A percentile compares a stretch with the other conserved stretches of the same genome.
Evolutionary conservation across 2,329 filamentous ascomycete species (phyloP).

Genomic region (Aspergillus cejpii): DNA sequence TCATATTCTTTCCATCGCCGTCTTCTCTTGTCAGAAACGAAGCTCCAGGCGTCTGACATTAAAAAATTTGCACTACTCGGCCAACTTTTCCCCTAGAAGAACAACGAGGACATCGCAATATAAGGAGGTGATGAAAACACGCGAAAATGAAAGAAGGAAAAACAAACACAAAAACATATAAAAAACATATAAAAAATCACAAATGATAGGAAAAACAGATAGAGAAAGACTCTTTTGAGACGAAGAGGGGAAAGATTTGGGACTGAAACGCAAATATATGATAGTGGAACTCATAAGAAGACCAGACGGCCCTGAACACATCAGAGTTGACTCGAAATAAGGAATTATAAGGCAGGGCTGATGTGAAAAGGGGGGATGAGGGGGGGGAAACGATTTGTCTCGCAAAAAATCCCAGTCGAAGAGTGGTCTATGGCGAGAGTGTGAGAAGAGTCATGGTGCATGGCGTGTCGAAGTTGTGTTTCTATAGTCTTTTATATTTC

Average conservation of each 20-base stretch:
- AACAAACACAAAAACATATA: conserved; percentile 6
- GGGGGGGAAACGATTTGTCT: conserved; percentile 26
- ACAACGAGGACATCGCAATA: too few species aligned
- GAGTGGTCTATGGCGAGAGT: conserved; percentile 8
- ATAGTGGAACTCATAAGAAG: not conserved
- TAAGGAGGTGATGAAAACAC: not conserved
- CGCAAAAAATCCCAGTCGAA: conserved; percentile 8
- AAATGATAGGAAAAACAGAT: conserved; percentile 1
- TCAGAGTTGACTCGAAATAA: not conserved
- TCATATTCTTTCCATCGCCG: not conserved
- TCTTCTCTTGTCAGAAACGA: not conserved
- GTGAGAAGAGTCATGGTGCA: conserved; percentile 6
- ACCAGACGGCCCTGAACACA: not conserved
- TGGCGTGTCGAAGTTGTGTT: not conserved
- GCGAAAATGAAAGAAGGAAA: too few species aligned
- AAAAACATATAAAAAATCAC: too few species aligned
- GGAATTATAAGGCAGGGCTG: not conserved
- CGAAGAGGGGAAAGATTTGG: not conserved
- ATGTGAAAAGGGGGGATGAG: conserved; percentile 10
- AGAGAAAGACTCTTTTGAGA: not conserved
- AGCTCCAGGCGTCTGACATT: not conserved
- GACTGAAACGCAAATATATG: not conserved
- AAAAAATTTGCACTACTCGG: not conserved
- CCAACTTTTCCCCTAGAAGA: not conserved
- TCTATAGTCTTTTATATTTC: too few species aligned